Conservation (phyloP, 495 filamentous ascomycete genomes). For the Penicillium mononematosum region DNA sequence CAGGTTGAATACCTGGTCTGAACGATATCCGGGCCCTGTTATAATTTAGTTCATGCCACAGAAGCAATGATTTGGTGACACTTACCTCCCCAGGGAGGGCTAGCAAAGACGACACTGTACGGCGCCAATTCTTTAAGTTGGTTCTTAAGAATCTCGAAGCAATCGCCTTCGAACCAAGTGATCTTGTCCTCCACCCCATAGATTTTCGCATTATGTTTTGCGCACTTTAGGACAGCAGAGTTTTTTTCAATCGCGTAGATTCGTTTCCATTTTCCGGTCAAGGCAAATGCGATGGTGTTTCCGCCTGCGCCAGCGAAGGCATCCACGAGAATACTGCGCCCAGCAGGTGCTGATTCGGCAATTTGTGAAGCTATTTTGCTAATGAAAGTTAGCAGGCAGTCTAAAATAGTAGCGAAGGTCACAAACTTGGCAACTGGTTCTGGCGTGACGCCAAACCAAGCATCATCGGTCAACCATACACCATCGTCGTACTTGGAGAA, state of each 20-base stretch:
- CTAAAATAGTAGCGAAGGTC: not conserved
- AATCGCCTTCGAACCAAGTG: constrained; percentile 80
- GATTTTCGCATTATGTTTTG: constrained; percentile 85
- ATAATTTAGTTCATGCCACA: constrained; percentile 11
- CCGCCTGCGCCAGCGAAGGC: constrained; percentile 89
- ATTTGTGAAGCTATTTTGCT: constrained; percentile 82
- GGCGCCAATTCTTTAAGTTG: constrained; percentile 49
- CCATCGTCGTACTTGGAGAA: constrained; percentile 81
- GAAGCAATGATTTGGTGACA: not conserved
- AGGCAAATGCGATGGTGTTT: constrained; percentile 92
- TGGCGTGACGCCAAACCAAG: constrained; percentile 95
- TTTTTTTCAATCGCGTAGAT: constrained; percentile 89
- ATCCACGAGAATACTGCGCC: constrained; percentile 68
- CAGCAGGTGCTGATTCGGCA: constrained; percentile 47
- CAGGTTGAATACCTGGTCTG: constrained; percentile 80
- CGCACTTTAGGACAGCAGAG: constrained; percentile 72
- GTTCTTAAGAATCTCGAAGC: constrained; percentile 60
- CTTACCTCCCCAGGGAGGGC: constrained; percentile 91
- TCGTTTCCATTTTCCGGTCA: constrained; percentile 68
- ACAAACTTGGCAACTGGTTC: constrained; percentile 80
- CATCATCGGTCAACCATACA: constrained; percentile 84
- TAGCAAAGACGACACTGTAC: constrained; percentile 75
- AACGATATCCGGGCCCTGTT: constrained; percentile 74
- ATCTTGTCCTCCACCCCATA: constrained; percentile 82
- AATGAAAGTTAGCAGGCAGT: not conserved